Conservation (phyloP, 139 green algal genomes). For the Trebouxia sp. region DNA sequence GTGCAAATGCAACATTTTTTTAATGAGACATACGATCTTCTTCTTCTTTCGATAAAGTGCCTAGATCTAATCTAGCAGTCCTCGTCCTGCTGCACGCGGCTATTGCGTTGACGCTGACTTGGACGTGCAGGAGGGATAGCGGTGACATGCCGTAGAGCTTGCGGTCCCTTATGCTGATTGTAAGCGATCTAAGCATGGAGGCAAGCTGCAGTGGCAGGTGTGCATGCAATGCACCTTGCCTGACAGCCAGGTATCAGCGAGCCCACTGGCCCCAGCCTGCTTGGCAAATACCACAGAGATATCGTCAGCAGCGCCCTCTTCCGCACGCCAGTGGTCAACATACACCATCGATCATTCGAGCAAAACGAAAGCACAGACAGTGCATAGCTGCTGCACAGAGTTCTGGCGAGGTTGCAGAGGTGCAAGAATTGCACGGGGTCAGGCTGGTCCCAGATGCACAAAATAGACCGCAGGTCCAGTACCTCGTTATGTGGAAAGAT, state of each 20-base stretch:
- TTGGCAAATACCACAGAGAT: not conserved
- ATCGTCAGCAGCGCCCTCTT: not conserved
- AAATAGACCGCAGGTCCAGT: constrained; percentile 60
- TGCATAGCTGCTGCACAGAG: not conserved
- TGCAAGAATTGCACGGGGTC: constrained; percentile 63
- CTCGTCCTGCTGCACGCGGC: too few relatives aligned
- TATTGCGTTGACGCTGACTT: too few relatives aligned
- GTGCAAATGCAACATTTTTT: too few relatives aligned
- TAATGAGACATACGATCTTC: not conserved
- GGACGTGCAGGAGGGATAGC: too few relatives aligned
- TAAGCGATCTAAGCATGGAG: not conserved
- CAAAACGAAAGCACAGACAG: constrained; percentile 1
- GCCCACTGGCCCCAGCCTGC: not conserved
- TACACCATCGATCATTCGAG: not conserved
- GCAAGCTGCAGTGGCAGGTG: constrained; percentile 18
- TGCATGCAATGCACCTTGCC: constrained; percentile 11
- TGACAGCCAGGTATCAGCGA: too few relatives aligned
- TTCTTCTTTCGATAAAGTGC: constrained; percentile 6
- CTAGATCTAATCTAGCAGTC: not conserved
- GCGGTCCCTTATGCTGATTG: too few relatives aligned
- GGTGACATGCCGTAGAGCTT: too few relatives aligned
- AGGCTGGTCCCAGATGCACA: constrained; percentile 53
- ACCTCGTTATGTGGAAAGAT: constrained; percentile 80
- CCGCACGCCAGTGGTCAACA: not conserved
- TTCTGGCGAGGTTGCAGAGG: constrained; percentile 54